Percentiles rank a stretch among this genome's conserved stretches.
Evolutionary conservation across 2,329 filamentous ascomycete genomes (phyloP).

Genomic region (Mycocentrospora acerina): DNA sequence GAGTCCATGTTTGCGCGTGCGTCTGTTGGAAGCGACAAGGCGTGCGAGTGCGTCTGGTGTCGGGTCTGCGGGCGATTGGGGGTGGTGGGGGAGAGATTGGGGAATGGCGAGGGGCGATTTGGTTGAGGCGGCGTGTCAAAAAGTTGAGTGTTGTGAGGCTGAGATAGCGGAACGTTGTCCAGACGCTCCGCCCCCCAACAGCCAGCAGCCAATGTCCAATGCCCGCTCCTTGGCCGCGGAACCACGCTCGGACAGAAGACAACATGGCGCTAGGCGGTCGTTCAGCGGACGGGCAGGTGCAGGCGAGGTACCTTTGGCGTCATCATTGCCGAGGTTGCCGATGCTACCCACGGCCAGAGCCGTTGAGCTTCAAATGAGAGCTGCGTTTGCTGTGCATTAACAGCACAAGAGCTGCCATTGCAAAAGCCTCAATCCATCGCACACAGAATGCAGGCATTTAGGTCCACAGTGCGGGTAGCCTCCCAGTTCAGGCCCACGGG

Average conservation of each 20-base stretch:
- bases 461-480: conserved; percentile 62
- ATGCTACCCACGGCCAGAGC: conserved; percentile 21
- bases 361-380: not conserved
- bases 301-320: conserved; percentile 18
- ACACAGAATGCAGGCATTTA: conserved; percentile 51
- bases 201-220: no score
- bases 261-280: no score
- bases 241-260: no score
- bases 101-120: conserved; percentile 11
- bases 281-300: no score
- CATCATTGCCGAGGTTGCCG: conserved; percentile 30
- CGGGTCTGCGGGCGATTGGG: not conserved
- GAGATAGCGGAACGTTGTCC: conserved; percentile 7
- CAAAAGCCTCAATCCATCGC: conserved; percentile 7
- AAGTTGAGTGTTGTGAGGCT: conserved; percentile 12
- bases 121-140: conserved; percentile 35
- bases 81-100: not conserved
- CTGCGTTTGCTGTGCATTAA: not conserved
- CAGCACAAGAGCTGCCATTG: conserved; percentile 1
- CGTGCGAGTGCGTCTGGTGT: not conserved
- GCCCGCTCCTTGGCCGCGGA: no score
- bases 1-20: conserved; percentile 67
- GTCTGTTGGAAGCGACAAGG: no score
- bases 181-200: not conserved
- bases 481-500: conserved; percentile 59